Base-by-base conservation (phyloP, 1,284 basidiomycete genomes). In the Sporisorium scitamineum region DNA sequence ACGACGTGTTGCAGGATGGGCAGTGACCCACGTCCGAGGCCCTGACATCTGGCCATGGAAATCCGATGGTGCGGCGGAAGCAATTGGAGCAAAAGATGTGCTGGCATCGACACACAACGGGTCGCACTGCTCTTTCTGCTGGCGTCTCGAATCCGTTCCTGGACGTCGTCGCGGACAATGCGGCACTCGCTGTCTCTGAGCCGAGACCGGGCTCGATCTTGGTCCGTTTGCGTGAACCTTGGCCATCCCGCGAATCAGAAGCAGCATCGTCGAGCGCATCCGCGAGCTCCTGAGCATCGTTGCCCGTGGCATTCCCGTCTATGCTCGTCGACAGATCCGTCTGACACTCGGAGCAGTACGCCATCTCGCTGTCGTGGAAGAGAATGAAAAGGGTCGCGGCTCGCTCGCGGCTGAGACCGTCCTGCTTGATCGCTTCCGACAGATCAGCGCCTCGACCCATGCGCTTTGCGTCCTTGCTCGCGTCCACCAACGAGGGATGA, bases 401-500 rank as follows among this genome's bases (percentile, higher is more conserved):
- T 22, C 93, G 89, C 22, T 88, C 84, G 18, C 89, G 87, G 65
- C 90, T 93, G 77, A 98, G 89, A n/a, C 96, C 96, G 37, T 96
- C 91, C 56, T 87, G 89, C 50, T 89, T 87, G 71, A 98, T 95
- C 22, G 91, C 78, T 14, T 71, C 61, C 13, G 78, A 80, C 26
- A 86, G 69, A 59, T 94, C 92, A 74, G 94, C 91, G 58, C 74
- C 77, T 10, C 61, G 61, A 88, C 48, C 89, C 86, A 61, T 89
- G 89, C 72, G 87, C 84, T 32, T 86, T 73, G 24, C 80, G 72
- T 63, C 86, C 84, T 32, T 84, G 73, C 72, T 83, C 24, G 85
- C 86, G 83, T 92, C 89, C 1, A 97, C 93, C 37, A 99, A 89
- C 79, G 95, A 94, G 78, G 91, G 93, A 86, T 99, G 95, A 84